Conservation (phyloP, 164 flowering plant species). For the Macadamia integrifolia region DNA sequence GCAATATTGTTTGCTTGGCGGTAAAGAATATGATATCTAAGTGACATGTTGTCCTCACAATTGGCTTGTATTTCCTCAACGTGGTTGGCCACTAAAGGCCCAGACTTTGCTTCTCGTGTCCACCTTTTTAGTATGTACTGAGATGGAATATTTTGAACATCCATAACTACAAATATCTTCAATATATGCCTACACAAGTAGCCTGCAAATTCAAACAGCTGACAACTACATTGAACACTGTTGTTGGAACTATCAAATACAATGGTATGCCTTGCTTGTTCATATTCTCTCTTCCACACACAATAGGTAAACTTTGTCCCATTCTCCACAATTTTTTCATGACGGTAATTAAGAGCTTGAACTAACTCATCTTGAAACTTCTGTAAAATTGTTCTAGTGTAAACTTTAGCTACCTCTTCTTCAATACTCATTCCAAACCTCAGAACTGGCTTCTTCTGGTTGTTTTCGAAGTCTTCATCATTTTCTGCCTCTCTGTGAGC, state of each 20-base stretch:
- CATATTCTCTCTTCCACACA: background rate
- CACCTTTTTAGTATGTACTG: slow-evolving; percentile 6
- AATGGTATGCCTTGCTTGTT: background rate
- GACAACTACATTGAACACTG: slow-evolving; percentile 1
- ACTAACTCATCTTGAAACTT: slow-evolving; percentile 4
- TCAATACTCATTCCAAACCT: background rate
- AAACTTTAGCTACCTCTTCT: slow-evolving; percentile 1
- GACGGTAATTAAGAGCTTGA: slow-evolving; percentile 1
- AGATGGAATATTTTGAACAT: slow-evolving; percentile 7
- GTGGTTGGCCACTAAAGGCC: background rate
- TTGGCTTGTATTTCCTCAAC: background rate
- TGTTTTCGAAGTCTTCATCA: slow-evolving; percentile 3
- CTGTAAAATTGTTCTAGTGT: slow-evolving; percentile 1
- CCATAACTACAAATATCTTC: background rate
- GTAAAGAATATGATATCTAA: background rate
- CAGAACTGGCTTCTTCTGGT: background rate
- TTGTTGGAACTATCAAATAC: background rate
- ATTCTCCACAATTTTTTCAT: slow-evolving; percentile 5
- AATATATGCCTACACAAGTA: slow-evolving; percentile 4
- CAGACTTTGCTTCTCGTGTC: slow-evolving; percentile 8
- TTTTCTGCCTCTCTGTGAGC: slow-evolving; percentile 2
- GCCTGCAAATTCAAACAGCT: slow-evolving; percentile 6
- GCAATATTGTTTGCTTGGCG: background rate
- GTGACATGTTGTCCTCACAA: background rate
- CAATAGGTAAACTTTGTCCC: background rate